Conservation (phyloP, 495 filamentous ascomycete genomes). For the Penicillium cinerascens region DNA sequence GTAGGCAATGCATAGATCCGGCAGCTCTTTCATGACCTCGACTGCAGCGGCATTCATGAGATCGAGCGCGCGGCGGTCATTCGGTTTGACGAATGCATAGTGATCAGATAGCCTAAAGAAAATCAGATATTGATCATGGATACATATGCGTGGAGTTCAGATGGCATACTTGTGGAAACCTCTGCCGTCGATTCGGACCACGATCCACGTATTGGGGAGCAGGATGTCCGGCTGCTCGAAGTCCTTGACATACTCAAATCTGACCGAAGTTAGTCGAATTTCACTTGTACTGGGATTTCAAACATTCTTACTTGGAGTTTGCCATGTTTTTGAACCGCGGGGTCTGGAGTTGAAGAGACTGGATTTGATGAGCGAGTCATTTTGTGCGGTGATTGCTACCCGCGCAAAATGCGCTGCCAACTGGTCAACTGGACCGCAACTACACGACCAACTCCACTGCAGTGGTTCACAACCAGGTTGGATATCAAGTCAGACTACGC, state of each 20-base stretch:
- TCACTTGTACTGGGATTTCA: not conserved
- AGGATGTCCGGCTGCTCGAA: constrained; percentile 81
- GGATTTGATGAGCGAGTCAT: constrained; percentile 13
- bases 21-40: constrained; percentile 76
- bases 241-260: constrained; percentile 87
- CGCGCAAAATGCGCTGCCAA: constrained; percentile 8
- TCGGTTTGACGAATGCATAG: constrained; percentile 85
- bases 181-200: constrained; percentile 87
- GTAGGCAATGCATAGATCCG: constrained; percentile 83
- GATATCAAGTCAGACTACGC: not conserved
- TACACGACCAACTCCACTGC: not conserved
- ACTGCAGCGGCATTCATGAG: constrained; percentile 92
- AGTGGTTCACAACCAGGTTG: not conserved
- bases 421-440: not conserved
- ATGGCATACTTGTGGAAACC: constrained; percentile 78
- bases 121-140: constrained; percentile 3
- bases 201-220: constrained; percentile 88
- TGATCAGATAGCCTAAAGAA: constrained; percentile 65
- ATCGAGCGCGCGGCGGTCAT: constrained; percentile 80
- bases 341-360: constrained; percentile 8
- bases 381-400: constrained; percentile 25
- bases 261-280: constrained; percentile 26
- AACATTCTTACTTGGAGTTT: constrained; percentile 57
- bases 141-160: not conserved
- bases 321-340: constrained; percentile 43